Conservation (phyloP, 2,329 filamentous ascomycete species). For the Ascochyta lentis region DNA sequence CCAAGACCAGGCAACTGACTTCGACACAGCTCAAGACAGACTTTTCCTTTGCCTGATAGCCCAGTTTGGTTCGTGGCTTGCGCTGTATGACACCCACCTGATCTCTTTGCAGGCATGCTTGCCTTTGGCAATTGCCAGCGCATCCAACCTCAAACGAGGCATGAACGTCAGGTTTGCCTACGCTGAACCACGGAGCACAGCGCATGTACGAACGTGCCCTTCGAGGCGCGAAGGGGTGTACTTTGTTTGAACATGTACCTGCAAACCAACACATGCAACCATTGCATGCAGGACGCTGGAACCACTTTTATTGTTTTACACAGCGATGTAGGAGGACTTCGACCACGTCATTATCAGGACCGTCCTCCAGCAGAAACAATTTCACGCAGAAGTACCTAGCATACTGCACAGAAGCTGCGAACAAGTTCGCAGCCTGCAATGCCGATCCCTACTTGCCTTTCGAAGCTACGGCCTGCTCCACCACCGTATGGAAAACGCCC, state of each 20-base stretch:
- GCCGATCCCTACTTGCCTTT: slow-evolving; percentile 17
- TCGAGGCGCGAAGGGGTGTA: not conserved
- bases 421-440: slow-evolving; percentile 24
- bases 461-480: slow-evolving; percentile 5
- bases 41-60: slow-evolving; percentile 5
- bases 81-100: slow-evolving; percentile 7
- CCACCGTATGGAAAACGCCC: not conserved
- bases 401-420: slow-evolving; percentile 16
- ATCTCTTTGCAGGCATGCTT: not conserved
- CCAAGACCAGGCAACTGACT: slow-evolving; percentile 20
- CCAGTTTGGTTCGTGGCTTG: not conserved
- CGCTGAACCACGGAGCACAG: slow-evolving; percentile 3
- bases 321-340: not conserved
- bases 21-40: not conserved
- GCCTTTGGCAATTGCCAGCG: slow-evolving; percentile 1
- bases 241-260: not conserved
- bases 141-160: not conserved
- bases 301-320: not conserved
- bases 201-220: not conserved
- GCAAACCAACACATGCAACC: not conserved
- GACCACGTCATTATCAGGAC: not conserved
- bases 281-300: not conserved
- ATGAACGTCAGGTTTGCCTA: slow-evolving; percentile 2
- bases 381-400: not conserved
- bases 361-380: not conserved